A percentile compares a stretch with the other conserved stretches of the same genome.
These are phyloP conservation scores for Cladosporium sphaerospermum DNA, from an alignment of 2,329 filamentous ascomycete species.

Conservation along the genomic window DNA sequence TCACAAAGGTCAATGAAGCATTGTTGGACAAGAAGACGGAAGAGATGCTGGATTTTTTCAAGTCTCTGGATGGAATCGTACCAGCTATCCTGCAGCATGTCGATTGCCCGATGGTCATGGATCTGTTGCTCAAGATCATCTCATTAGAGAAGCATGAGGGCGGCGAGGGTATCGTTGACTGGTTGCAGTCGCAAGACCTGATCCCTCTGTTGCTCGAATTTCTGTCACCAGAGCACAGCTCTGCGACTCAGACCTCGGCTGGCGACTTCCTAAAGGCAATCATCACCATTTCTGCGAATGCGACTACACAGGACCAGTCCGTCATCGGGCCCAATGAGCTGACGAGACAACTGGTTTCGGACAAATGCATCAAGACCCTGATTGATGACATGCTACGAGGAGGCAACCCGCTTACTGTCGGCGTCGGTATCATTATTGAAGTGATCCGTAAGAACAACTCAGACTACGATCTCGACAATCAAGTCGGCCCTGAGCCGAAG, in stretches of 20 bases:
- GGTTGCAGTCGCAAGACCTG: constrained; percentile 83
- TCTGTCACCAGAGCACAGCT: constrained; percentile 74
- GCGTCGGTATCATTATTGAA: constrained; percentile 95
- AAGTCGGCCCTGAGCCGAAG: constrained; percentile 68
- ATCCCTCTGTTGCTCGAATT: constrained; percentile 83
- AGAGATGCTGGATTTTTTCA: constrained; percentile 90
- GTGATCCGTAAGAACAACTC: constrained; percentile 99
- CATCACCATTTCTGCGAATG: constrained; percentile 97
- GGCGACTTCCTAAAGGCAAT: constrained; percentile 98
- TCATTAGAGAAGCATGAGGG: constrained; percentile 88
- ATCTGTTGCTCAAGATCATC: constrained; percentile 91
- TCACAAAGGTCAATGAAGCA: constrained; percentile 98
- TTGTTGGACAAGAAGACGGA: constrained; percentile 96
- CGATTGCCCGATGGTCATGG: constrained; percentile 98
- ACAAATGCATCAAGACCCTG: constrained; percentile 74
- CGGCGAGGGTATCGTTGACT: constrained; percentile 90
- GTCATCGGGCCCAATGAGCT: constrained; percentile 97
- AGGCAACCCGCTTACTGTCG: constrained; percentile 89
- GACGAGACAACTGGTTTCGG: constrained; percentile 87
- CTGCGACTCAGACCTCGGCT: constrained; percentile 90
- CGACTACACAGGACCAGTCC: constrained; percentile 96
- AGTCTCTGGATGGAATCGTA: constrained; percentile 73
- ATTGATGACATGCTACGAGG: constrained; percentile 87
- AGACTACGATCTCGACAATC: constrained; percentile 91
- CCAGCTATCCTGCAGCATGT: constrained; percentile 85